Evolutionary conservation across 371 early-diverging fungal species (phyloP).

Genomic region (Apophysomyces variabilis): DNA sequence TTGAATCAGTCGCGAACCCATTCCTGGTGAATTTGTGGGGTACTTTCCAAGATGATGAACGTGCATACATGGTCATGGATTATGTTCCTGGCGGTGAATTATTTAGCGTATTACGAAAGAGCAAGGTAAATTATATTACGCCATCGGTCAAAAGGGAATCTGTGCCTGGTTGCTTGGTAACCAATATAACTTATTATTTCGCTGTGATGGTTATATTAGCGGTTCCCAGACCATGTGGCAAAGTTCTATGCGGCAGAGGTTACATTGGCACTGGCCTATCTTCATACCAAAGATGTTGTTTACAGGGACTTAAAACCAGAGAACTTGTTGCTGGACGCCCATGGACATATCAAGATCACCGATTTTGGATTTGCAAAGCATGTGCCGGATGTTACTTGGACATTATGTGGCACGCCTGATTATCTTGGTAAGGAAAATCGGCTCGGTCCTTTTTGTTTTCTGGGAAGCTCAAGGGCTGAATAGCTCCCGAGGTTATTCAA

Average conservation of each 20-base stretch:
- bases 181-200: background rate
- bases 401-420: conserved; percentile 99
- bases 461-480: conserved; percentile 51
- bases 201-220: conserved; percentile 37
- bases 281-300: conserved; percentile 88
- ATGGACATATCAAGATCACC: conserved; percentile 98
- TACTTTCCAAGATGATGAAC: conserved; percentile 88
- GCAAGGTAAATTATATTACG: conserved; percentile 44
- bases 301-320: conserved; percentile 97
- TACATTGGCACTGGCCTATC: conserved; percentile 79
- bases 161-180: no score
- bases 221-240: conserved; percentile 92
- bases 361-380: conserved; percentile 99
- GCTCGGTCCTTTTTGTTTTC: no score
- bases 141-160: no score
- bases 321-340: conserved; percentile 88
- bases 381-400: conserved; percentile 94
- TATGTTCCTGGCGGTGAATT: conserved; percentile 95
- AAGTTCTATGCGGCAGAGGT: conserved; percentile 83
- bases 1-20: conserved; percentile 81
- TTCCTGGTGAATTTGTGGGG: conserved; percentile 94
- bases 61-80: conserved; percentile 95
- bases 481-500: conserved; percentile 98
- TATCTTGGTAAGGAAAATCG: conserved; percentile 64
- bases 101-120: conserved; percentile 76